phyloP scores from a whole-genome alignment of 148 eudicot species.

The Vaccinium corymbosum region DNA sequence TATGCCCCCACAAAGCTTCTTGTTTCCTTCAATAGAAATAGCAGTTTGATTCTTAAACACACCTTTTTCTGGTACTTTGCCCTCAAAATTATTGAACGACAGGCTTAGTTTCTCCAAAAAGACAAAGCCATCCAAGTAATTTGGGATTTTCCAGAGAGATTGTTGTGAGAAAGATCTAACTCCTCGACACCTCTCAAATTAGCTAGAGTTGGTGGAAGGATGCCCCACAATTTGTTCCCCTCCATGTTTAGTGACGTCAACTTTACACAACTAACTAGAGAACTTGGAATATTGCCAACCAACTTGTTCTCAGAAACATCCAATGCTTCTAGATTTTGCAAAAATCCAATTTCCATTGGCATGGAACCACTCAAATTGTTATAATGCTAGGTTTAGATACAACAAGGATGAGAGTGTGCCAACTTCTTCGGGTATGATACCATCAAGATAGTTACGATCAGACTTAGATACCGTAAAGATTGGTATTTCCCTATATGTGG shows the following conservation, averaged over 20 bases:
- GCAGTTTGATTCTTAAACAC: not conserved
- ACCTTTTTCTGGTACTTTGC: not conserved
- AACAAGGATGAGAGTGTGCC: not conserved
- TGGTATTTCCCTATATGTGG: not conserved
- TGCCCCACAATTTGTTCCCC: not conserved
- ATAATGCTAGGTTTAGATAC: not conserved
- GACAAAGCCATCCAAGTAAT: not conserved
- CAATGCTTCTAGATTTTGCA: not conserved
- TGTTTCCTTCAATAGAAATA: slow-evolving; percentile 3
- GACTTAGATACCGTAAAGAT: not conserved
- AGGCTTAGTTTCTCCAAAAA: not conserved
- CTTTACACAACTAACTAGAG: not conserved
- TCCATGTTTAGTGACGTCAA: not conserved
- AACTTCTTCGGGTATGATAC: not conserved
- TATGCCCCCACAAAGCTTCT: too few species aligned
- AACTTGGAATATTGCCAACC: not conserved
- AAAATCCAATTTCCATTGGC: not conserved
- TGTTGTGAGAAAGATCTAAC: slow-evolving; percentile 8
- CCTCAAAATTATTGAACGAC: not conserved
- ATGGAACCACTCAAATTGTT: not conserved
- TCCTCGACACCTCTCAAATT: not conserved
- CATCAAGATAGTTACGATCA: not conserved
- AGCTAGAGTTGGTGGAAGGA: not conserved
- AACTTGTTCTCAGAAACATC: not conserved
- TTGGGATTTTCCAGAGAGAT: slow-evolving; percentile 10